Evolutionary conservation across 2,329 filamentous ascomycete species (phyloP).

Genomic region (Trichoderma koningii): DNA sequence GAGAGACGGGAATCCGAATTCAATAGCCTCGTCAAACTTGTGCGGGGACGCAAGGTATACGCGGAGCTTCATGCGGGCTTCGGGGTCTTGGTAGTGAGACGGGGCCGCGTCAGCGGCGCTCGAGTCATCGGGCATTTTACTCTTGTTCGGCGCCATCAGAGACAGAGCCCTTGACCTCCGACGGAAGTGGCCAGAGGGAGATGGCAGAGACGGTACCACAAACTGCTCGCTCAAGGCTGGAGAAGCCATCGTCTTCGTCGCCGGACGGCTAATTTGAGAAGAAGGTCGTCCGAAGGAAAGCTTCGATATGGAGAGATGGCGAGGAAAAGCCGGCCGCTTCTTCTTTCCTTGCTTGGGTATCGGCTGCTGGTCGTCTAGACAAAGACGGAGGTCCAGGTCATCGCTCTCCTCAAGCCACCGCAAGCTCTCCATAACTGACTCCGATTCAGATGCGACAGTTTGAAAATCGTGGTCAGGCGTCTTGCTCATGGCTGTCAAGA

Average conservation of each 20-base stretch:
- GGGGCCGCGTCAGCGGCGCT: conserved; percentile 66
- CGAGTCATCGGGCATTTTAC: conserved; percentile 36
- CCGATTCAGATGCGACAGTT: conserved; percentile 42
- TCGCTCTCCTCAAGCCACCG: conserved; percentile 74
- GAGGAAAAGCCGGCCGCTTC: conserved; percentile 63
- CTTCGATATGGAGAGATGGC: conserved; percentile 71
- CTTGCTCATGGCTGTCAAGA: conserved; percentile 34
- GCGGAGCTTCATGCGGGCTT: conserved; percentile 81
- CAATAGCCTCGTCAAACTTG: conserved; percentile 92
- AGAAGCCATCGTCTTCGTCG: conserved; percentile 42
- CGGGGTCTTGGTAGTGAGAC: conserved; percentile 86
- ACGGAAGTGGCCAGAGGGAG: conserved; percentile 43
- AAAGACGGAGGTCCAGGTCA: conserved; percentile 66
- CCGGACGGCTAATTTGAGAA: conserved; percentile 52
- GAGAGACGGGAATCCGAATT: conserved; percentile 83
- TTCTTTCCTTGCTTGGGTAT: conserved; percentile 48
- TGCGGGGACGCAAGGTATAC: conserved; percentile 86
- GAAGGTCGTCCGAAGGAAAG: conserved; percentile 61
- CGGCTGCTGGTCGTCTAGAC: conserved; percentile 69
- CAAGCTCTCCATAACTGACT: conserved; percentile 67
- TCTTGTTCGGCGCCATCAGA: conserved; percentile 53
- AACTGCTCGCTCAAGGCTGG: conserved; percentile 35
- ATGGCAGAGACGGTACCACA: conserved; percentile 29
- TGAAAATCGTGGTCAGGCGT: conserved; percentile 31
- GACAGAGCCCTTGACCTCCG: conserved; percentile 59